These are phyloP conservation scores for Lentinus brumalis DNA, from an alignment of 768 basidiomycete genomes.

Conservation along the genomic window DNA sequence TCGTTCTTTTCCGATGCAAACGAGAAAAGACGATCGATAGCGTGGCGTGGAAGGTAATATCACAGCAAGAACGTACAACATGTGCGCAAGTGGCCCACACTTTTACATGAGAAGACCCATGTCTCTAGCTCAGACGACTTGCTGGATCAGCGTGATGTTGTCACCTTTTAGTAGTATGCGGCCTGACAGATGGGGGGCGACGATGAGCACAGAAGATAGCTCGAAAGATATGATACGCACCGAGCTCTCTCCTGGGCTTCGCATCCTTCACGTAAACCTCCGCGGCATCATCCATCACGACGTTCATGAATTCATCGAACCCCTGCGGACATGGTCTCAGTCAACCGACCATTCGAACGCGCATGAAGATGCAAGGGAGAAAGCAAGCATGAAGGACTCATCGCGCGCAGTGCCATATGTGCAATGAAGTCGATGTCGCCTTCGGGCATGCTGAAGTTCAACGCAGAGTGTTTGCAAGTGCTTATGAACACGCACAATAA, in stretches of 20 bases:
- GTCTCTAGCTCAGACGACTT: slow-evolving; percentile 38
- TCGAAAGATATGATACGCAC: slow-evolving; percentile 43
- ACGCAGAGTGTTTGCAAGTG: slow-evolving; percentile 34
- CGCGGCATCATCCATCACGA: slow-evolving; percentile 90
- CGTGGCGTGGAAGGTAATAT: slow-evolving; percentile 24
- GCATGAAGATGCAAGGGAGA: slow-evolving; percentile 4
- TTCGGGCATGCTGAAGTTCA: slow-evolving; percentile 42
- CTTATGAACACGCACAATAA: slow-evolving; percentile 72
- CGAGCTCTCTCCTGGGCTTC: slow-evolving; percentile 82
- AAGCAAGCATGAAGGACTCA: slow-evolving; percentile 12
- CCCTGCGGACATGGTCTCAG: slow-evolving; percentile 53
- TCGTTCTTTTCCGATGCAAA: background rate
- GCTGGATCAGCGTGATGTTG: slow-evolving; percentile 97
- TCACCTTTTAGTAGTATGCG: slow-evolving; percentile 97
- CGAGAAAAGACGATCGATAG: slow-evolving; percentile 12
- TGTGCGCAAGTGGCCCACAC: slow-evolving; percentile 14
- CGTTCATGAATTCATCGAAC: slow-evolving; percentile 99
- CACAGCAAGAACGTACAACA: slow-evolving; percentile 25
- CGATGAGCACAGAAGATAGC: slow-evolving; percentile 11
- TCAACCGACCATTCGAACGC: background rate
- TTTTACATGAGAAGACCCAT: slow-evolving; percentile 22
- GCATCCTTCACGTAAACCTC: slow-evolving; percentile 92
- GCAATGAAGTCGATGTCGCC: slow-evolving; percentile 31
- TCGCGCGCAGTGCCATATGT: slow-evolving; percentile 14
- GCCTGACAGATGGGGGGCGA: slow-evolving; percentile 47